phyloP scores from a whole-genome alignment of 1,139 yeast genomes.

The Yamadazyma epiphylla region DNA sequence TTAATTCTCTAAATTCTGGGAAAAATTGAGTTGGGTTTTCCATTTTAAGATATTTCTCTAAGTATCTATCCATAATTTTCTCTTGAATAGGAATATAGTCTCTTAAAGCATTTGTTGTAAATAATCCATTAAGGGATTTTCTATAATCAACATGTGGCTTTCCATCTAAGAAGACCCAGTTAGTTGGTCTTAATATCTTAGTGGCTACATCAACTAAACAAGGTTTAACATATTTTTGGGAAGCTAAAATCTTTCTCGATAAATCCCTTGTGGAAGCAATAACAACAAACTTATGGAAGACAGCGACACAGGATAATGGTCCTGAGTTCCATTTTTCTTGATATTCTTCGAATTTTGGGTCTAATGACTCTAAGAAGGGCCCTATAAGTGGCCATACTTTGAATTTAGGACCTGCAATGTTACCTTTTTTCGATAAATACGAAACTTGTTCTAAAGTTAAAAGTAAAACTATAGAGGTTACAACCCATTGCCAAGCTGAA shows the following conservation, averaged over 20 bases:
- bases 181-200: constrained; percentile 87
- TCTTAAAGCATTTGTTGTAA: constrained; percentile 79
- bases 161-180: constrained; percentile 98
- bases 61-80: constrained; percentile 73
- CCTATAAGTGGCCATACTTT: constrained; percentile 95
- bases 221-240: constrained; percentile 88
- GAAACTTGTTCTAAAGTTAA: constrained; percentile 76
- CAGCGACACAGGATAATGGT: constrained; percentile 90
- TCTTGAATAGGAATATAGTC: constrained; percentile 83
- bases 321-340: constrained; percentile 93
- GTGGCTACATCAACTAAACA: constrained; percentile 97
- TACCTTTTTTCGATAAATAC: constrained; percentile 76
- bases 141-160: constrained; percentile 93
- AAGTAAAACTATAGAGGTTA: constrained; percentile 47
- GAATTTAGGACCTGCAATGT: constrained; percentile 82
- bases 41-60: constrained; percentile 58
- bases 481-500: constrained; percentile 30
- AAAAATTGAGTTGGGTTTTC: constrained; percentile 72
- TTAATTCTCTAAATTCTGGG: constrained; percentile 91
- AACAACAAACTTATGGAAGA: constrained; percentile 95
- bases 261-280: constrained; percentile 90
- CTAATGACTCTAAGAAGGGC: constrained; percentile 91
- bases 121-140: constrained; percentile 82
- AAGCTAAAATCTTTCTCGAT: constrained; percentile 81
- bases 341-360: constrained; percentile 94